phyloP scores from a whole-genome alignment of 2,329 filamentous ascomycete genomes.

The Calycina marina region DNA sequence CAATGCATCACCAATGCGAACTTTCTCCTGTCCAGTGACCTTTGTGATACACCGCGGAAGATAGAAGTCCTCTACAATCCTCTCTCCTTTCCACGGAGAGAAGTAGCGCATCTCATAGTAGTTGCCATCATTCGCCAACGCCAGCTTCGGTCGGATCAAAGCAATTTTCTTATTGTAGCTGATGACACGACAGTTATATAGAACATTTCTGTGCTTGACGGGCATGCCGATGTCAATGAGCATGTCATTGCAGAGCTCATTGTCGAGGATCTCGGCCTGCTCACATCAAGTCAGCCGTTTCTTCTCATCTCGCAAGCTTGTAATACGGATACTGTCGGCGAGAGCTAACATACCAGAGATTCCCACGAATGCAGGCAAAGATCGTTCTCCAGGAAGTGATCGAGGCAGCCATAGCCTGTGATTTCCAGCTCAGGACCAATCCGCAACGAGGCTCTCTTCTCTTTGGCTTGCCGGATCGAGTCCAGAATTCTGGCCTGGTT shows the following conservation, averaged over 20 bases:
- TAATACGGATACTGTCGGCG: too few relatives aligned
- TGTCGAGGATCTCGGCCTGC: constrained; percentile 41
- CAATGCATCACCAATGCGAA: constrained; percentile 43
- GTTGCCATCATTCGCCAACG: constrained; percentile 57
- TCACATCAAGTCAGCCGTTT: too few relatives aligned
- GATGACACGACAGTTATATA: constrained; percentile 53
- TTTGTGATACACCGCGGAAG: constrained; percentile 38
- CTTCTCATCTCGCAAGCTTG: too few relatives aligned
- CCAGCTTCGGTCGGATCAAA: constrained; percentile 58
- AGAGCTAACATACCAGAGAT: too few relatives aligned
- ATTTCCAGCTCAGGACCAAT: constrained; percentile 32
- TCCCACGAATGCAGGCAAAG: constrained; percentile 31
- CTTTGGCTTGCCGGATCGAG: constrained; percentile 39
- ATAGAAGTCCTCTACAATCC: constrained; percentile 48
- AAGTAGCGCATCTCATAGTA: constrained; percentile 48
- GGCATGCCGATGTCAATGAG: constrained; percentile 50
- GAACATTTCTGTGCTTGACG: constrained; percentile 39
- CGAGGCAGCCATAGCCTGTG: constrained; percentile 43
- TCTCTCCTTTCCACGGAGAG: constrained; percentile 42
- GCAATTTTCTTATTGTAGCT: constrained; percentile 51
- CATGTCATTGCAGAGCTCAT: constrained; percentile 48
- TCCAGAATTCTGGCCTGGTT: constrained; percentile 45
- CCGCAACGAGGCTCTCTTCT: constrained; percentile 36
- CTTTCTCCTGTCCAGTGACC: constrained; percentile 35
- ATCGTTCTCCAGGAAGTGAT: constrained; percentile 26